A percentile compares a stretch with the other conserved stretches of the same genome.
Conservation (phyloP, 179 eudicot species). For the Kewa caespitosa region DNA sequence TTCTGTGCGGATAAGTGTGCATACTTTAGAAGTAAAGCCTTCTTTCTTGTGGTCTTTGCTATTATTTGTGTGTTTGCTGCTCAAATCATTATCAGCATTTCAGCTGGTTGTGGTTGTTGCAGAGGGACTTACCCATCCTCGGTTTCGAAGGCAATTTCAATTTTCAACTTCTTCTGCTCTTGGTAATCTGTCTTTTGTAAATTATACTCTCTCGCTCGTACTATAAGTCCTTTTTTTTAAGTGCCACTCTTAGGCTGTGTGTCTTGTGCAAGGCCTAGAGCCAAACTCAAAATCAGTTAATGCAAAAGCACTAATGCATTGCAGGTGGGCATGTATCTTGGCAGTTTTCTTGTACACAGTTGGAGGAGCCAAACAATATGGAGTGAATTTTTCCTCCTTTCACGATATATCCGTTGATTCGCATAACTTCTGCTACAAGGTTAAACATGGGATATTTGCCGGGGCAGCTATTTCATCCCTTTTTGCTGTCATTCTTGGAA, state of each 20-base stretch:
- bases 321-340: conserved; percentile 14
- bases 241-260: too few species aligned
- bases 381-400: conserved; percentile 10
- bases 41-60: conserved; percentile 21
- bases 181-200: conserved; percentile 20
- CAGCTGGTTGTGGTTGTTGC: conserved; percentile 11
- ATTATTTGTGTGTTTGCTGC: conserved; percentile 18
- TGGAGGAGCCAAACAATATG: conserved; percentile 21
- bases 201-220: too few species aligned
- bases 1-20: conserved; percentile 3
- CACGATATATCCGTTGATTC: not conserved
- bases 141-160: not conserved
- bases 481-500: conserved; percentile 19
- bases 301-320: not conserved
- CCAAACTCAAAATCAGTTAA: too few species aligned
- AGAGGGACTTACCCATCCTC: conserved; percentile 16
- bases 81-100: conserved; percentile 19
- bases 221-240: too few species aligned
- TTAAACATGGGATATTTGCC: conserved; percentile 19
- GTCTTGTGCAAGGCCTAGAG: too few species aligned
- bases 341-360: conserved; percentile 17
- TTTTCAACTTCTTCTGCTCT: conserved; percentile 24
- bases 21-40: conserved; percentile 16
- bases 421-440: not conserved
- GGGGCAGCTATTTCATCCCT: conserved; percentile 23